These are phyloP conservation scores for Botrytis squamosa DNA, from an alignment of 2,329 filamentous ascomycete species.

Conservation along the genomic window DNA sequence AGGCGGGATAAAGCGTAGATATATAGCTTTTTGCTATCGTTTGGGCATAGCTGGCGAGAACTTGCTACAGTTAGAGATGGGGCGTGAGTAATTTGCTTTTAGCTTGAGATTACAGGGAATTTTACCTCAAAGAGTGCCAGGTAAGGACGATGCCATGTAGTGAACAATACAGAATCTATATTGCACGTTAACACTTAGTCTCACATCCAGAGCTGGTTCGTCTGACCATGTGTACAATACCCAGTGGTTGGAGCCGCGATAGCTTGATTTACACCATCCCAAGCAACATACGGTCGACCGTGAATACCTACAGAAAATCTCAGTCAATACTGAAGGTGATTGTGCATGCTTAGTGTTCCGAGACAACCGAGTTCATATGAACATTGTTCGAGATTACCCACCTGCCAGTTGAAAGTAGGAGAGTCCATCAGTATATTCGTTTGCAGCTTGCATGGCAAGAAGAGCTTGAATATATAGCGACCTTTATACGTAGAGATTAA, in stretches of 20 bases:
- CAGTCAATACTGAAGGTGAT: background rate
- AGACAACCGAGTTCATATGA: background rate
- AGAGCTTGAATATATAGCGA: constrained; percentile 28
- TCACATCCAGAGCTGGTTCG: background rate
- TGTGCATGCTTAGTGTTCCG: background rate
- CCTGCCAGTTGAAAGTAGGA: constrained; percentile 35
- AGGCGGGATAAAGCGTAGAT: constrained; percentile 44
- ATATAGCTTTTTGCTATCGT: constrained; percentile 43
- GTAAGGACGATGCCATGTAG: constrained; percentile 57
- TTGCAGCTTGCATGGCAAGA: constrained; percentile 28
- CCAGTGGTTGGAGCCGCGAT: constrained; percentile 27
- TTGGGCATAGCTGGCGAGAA: constrained; percentile 48
- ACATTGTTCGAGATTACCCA: constrained; percentile 13
- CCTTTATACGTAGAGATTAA: constrained; percentile 24
- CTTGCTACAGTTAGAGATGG: constrained; percentile 46
- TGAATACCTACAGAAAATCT: constrained; percentile 27
- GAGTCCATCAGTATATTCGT: constrained; percentile 23
- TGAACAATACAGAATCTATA: constrained; percentile 33
- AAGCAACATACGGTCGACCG: constrained; percentile 32
- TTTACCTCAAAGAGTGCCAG: constrained; percentile 54
- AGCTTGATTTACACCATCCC: constrained; percentile 30
- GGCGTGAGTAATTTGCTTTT: constrained; percentile 3
- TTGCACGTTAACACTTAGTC: background rate
- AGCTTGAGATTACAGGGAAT: too few species aligned
- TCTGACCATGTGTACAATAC: constrained; percentile 36